Evolutionary conservation across 768 basidiomycete species (phyloP), one percentile per base, ranked within the genome.

Genomic region (Podaxis pistillaris): DNA sequence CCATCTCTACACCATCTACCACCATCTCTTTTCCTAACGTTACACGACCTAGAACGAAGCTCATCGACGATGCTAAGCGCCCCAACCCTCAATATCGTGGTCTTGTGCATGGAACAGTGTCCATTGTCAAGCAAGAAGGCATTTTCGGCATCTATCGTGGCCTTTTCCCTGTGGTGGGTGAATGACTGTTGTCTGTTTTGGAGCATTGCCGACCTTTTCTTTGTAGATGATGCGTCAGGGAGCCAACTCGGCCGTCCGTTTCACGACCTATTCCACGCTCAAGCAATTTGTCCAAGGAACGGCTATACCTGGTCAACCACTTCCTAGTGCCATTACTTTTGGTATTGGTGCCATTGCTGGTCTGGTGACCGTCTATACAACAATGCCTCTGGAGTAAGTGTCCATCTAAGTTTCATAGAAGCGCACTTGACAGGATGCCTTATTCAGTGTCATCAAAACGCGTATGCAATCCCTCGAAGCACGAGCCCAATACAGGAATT

Each of bases 391-490:
- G 13, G 91, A 93, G 90, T 90, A 52, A 52, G 84, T 7, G 24
- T 62, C 36, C 51, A 30, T 38, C 38, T 46, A 33, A 33, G 53
- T 62, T 30, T 12, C 40, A 9, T 28, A 8, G 9, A 13, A 41
- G 8, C 47, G 54, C 24, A 53, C 28, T 28, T 38, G 57, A 37
- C 41, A 11, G 13, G 24, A 33, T 30, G 53, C 13, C 19, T 51
- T n/a, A 2, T 62, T 13, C 66, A 96, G 94, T 70, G 95, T 98
- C 33, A 86, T 98, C 75, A 99, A 98, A 77, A 98, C 97, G 11
- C 86, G 96, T 26, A 99, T 98, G 97, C 97, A 99, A 74, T 89
- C 93, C 4, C 81, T 99, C 9, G 83, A 85, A 60, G 97, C 96
- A 0, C 81, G 85, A 9, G 75, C 80, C 24, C 89, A 94, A 63